Conservation (phyloP, 805 yeast species). For the Candida silvatica region DNA sequence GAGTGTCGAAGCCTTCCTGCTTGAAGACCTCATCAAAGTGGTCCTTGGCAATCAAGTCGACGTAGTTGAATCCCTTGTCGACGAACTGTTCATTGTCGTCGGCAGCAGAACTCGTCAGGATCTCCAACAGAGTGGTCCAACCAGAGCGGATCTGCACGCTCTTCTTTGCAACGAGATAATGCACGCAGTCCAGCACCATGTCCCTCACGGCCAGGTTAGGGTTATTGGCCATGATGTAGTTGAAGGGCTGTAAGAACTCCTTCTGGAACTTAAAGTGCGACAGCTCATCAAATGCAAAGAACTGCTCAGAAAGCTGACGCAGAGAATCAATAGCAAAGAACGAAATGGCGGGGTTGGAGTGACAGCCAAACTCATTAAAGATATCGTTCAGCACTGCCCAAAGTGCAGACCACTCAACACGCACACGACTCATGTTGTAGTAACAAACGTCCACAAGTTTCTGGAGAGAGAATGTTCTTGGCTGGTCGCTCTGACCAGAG, state of each 20-base stretch:
- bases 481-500: conserved; percentile 71
- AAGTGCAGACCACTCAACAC: conserved; percentile 92
- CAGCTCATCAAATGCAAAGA: conserved; percentile 87
- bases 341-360: conserved; percentile 65
- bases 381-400: conserved; percentile 93
- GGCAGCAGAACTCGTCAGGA: conserved; percentile 63
- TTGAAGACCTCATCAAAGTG: conserved; percentile 53
- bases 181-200: conserved; percentile 83
- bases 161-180: conserved; percentile 75
- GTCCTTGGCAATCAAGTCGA: conserved; percentile 51
- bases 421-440: conserved; percentile 92
- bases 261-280: conserved; percentile 93
- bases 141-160: conserved; percentile 78
- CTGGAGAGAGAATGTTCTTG: conserved; percentile 87
- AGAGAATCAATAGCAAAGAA: conserved; percentile 91
- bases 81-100: conserved; percentile 50
- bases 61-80: conserved; percentile 52
- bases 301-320: conserved; percentile 86
- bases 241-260: conserved; percentile 88
- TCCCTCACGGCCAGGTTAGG: conserved; percentile 66
- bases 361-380: conserved; percentile 79
- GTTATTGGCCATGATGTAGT: conserved; percentile 64
- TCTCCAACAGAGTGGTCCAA: conserved; percentile 84
- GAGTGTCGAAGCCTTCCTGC: conserved; percentile 60
- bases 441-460: conserved; percentile 96